These are phyloP conservation scores for Micractinium sp. DNA, from an alignment of 139 green algal genomes.

Conservation along the genomic window DNA sequence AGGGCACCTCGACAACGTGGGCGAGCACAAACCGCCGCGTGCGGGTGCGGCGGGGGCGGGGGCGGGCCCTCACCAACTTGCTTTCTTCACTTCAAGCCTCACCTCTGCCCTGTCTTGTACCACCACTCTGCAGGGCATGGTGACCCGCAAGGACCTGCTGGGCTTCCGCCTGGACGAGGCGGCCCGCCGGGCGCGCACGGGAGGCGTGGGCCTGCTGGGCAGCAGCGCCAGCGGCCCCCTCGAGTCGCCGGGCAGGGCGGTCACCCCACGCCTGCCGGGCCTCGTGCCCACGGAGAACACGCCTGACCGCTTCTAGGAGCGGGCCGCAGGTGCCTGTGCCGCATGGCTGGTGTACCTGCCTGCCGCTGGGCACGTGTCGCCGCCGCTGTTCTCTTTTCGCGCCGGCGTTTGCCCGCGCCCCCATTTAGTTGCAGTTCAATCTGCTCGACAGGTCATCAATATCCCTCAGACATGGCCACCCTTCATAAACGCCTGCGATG, in stretches of 20 bases:
- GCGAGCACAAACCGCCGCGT: neutral
- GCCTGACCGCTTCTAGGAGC: slow-evolving; percentile 14
- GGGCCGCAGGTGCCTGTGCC: neutral
- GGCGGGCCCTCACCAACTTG: neutral
- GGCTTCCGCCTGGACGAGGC: slow-evolving; percentile 76
- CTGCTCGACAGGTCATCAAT: neutral
- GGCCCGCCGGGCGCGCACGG: slow-evolving; percentile 14
- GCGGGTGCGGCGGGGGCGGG: neutral
- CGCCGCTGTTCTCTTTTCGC: neutral
- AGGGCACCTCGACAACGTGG: neutral
- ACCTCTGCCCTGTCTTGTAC: neutral
- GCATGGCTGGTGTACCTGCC: too few relatives aligned
- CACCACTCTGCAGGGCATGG: slow-evolving; percentile 61
- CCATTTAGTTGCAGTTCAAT: neutral
- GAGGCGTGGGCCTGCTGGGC: neutral
- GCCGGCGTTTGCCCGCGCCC: neutral
- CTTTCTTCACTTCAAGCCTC: neutral
- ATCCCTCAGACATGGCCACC: neutral
- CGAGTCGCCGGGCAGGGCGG: neutral
- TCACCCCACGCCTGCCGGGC: neutral
- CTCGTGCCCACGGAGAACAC: neutral
- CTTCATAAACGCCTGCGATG: neutral
- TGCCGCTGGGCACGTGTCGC: too few relatives aligned
- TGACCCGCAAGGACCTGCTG: slow-evolving; percentile 87
- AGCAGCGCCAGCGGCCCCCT: neutral